Evolutionary conservation across 768 basidiomycete species (phyloP).

Genomic region (Podaxis pistillaris): DNA sequence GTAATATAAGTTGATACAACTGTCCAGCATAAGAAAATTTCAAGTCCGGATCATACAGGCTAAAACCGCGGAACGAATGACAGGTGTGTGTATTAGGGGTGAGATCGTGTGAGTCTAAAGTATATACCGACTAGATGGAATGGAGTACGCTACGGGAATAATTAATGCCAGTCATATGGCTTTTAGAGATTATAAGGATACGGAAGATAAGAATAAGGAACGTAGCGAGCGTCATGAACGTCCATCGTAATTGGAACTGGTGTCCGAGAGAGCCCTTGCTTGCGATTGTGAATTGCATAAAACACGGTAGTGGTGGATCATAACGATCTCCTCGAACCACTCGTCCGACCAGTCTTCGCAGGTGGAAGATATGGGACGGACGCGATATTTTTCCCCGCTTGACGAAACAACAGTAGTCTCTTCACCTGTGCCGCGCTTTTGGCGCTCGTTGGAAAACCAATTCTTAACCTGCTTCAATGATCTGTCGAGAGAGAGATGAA

Average conservation of each 20-base stretch:
- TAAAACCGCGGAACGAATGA: constrained; percentile 10
- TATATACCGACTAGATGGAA: constrained; percentile 3
- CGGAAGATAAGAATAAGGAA: constrained; percentile 6
- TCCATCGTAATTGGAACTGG: constrained; percentile 13
- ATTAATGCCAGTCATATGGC: constrained; percentile 12
- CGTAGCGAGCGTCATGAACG: constrained; percentile 14
- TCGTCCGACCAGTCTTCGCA: constrained; percentile 60
- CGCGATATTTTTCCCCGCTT: constrained; percentile 43
- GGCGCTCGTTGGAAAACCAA: constrained; percentile 68
- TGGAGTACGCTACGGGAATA: neutral
- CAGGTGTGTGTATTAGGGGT: constrained; percentile 12
- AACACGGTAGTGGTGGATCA: constrained; percentile 51
- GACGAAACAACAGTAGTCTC: constrained; percentile 35
- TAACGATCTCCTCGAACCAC: constrained; percentile 60
- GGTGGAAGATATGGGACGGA: constrained; percentile 45
- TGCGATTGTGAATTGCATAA: constrained; percentile 29
- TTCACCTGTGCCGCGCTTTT: constrained; percentile 40
- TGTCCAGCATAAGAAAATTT: constrained; percentile 1
- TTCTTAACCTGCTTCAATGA: constrained; percentile 63
- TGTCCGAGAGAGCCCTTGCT: constrained; percentile 14
- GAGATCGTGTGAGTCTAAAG: constrained; percentile 1
- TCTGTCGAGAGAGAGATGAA: constrained; percentile 27
- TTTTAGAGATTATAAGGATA: constrained; percentile 14
- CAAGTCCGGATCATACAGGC: constrained; percentile 11
- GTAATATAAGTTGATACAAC: constrained; percentile 10